phyloP scores from a whole-genome alignment of 768 basidiomycete species.

The Boletus fagicola region DNA sequence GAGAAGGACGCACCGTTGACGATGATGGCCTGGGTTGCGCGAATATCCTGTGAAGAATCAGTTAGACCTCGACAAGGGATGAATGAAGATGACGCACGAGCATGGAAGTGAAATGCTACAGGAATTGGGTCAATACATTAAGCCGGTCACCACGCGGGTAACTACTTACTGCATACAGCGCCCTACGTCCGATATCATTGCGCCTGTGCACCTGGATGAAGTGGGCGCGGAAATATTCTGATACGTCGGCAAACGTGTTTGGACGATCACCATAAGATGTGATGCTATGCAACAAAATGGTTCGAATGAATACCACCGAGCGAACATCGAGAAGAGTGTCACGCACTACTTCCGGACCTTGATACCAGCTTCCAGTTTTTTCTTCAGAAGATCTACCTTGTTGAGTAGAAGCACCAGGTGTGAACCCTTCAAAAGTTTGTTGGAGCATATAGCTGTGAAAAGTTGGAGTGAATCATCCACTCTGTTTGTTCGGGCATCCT shows the following conservation, averaged over 20 bases:
- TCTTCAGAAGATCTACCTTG: slow-evolving; percentile 72
- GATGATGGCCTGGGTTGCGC: slow-evolving; percentile 65
- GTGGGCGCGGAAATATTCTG: slow-evolving; percentile 83
- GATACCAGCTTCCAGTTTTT: slow-evolving; percentile 66
- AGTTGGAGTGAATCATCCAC: slow-evolving; percentile 81
- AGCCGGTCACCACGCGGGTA: neutral
- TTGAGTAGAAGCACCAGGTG: slow-evolving; percentile 77
- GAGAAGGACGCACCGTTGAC: slow-evolving; percentile 47
- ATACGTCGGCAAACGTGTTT: slow-evolving; percentile 67
- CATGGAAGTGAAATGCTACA: slow-evolving; percentile 70
- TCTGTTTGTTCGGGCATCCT: slow-evolving; percentile 75
- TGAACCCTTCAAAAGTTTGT: slow-evolving; percentile 68
- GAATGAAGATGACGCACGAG: slow-evolving; percentile 41
- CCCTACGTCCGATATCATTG: slow-evolving; percentile 57
- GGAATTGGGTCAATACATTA: slow-evolving; percentile 9
- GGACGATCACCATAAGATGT: slow-evolving; percentile 73
- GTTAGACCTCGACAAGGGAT: neutral
- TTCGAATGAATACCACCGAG: neutral
- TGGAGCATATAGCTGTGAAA: slow-evolving; percentile 72
- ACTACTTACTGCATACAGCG: slow-evolving; percentile 60
- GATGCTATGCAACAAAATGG: slow-evolving; percentile 45
- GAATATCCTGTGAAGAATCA: slow-evolving; percentile 49
- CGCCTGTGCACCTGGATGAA: slow-evolving; percentile 73
- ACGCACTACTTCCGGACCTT: slow-evolving; percentile 77
- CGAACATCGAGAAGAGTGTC: neutral